Evolutionary conservation across 352 stramenopile genomes (phyloP).

Genomic region (Globisporangium okanoganense): DNA sequence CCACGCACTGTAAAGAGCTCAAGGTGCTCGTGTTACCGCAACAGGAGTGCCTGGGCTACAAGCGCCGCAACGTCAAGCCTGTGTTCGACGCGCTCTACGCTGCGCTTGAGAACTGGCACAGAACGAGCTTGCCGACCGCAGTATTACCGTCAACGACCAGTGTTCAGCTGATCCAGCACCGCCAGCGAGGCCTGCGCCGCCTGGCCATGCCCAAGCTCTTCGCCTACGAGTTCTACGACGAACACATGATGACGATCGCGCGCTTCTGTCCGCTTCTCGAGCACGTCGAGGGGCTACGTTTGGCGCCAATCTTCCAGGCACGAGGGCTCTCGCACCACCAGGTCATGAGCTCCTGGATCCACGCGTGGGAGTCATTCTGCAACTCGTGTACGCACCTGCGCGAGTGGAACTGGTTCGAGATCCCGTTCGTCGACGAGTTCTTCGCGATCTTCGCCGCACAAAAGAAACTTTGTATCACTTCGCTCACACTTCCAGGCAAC

Average conservation of each 20-base stretch:
- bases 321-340: slow-evolving; percentile 23
- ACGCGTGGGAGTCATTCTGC: slow-evolving; percentile 29
- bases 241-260: slow-evolving; percentile 17
- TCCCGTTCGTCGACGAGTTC: slow-evolving; percentile 33
- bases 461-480: slow-evolving; percentile 18
- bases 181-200: slow-evolving; percentile 17
- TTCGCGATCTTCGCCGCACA: slow-evolving; percentile 24
- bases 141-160: neutral
- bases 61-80: slow-evolving; percentile 13
- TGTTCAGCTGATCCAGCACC: neutral
- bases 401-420: slow-evolving; percentile 25
- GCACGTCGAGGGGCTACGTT: slow-evolving; percentile 21
- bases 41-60: slow-evolving; percentile 15
- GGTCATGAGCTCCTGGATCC: slow-evolving; percentile 21
- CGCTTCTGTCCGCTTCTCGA: slow-evolving; percentile 19
- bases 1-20: slow-evolving; percentile 7
- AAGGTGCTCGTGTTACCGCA: slow-evolving; percentile 14
- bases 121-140: neutral
- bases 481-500: slow-evolving; percentile 26
- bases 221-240: slow-evolving; percentile 25
- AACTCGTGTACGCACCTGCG: slow-evolving; percentile 19
- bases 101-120: slow-evolving; percentile 8
- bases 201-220: slow-evolving; percentile 29
- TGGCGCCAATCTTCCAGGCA: slow-evolving; percentile 23
- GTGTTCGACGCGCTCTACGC: slow-evolving; percentile 14